Base-by-base conservation (phyloP, 2,329 filamentous ascomycete genomes). In the Pestalotiopsis sp. region DNA sequence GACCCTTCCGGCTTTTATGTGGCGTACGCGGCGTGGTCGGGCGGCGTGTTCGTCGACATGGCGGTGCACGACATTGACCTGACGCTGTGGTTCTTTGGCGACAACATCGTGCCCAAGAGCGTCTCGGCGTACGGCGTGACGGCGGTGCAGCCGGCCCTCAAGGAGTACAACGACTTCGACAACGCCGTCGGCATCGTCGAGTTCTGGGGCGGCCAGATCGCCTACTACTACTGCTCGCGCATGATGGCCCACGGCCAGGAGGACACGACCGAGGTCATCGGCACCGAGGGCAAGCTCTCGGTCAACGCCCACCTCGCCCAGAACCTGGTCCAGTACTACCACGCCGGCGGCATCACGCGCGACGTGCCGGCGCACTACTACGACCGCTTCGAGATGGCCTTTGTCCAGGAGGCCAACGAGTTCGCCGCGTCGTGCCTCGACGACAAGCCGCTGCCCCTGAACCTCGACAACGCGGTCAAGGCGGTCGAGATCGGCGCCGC, bases 41-140 rank as follows among this genome's bases (percentile, higher is more conserved):
- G 91, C 39, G 90, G 90, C 23, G 91, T 92, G 75, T 92, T 92
- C 73, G 90, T 92, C 68, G 91, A 92, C 67, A 91, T 88, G 80
- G 88, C 87, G 64, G 88, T 92, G 74, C 90, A 92, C 81, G 90
- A 92, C 73, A 92, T 92, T 72, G 89, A 91, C 71, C 83, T 91
- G 1, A 83, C 87, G 0, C 80, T 91, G 2, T 91, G 88, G 88
- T 91, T 87, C 81, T 89, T 90, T 74, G 87, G 87, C 11, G 79
- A 85, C 60, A 82, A 86, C 58, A 82, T 80, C 59, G 77, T 82
- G 17, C 82, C 89, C 52, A 90, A 90, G 78, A 85, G 81, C 62
- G 85, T 89, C 7, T 81, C 83, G 0, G 87, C 87, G 0, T 79
- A 86, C 1, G 89, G 88, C 7, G 86, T 89, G 71, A 88, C 85